Evolutionary conservation across 805 yeast genomes (phyloP), one percentile per base, ranked within the genome.

Genomic region (Wickerhamiella azymoides): DNA sequence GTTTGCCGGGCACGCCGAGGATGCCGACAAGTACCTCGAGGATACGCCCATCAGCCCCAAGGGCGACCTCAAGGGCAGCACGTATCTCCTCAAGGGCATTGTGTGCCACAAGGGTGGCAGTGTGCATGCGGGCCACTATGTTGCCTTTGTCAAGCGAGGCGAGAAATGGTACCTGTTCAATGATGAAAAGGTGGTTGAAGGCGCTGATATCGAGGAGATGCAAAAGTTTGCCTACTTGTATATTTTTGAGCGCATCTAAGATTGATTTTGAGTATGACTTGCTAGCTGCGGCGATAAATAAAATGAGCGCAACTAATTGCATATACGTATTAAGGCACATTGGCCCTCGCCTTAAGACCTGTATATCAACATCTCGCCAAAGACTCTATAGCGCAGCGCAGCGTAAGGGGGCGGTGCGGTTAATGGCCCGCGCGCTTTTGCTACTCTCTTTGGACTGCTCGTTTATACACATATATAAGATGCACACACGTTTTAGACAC

Each of bases 61-160:
- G 36, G 44, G 44, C n/a, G 44, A 41, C 18, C 21, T 19, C 24
- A 49, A 43, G 16, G 65, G 64, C 11, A 63, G 71, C 0, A 49
- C 53, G 13, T 85, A 79, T 57, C 50, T 54, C 3, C 61, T 88
- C 40, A 67, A 71, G 38, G 80, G 81, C 0, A 79, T 83, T 5
- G 69, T 88, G 13, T 85, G 95, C 59, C 96, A 86, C 61, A 88
- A 86, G 60, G 96, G 96, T 7, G 69, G 77, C 2, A 80, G 94
- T 10, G 80, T 84, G 1, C 95, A 88, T 53, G 83, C 94, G 0
- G 96, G 96, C 0, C 96, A 86, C 60, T 86, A 86, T 61, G 96
- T 88, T 36, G 83, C 79, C 1, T 86, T 81, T 55, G 67, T 83
- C 27, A 72, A 68, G 47, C 73, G 74, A 49, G 45, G 59, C 55